A percentile compares a stretch with the other conserved stretches of the same genome.
Conservation (phyloP, 2,329 filamentous ascomycete genomes). For the Penicillium concentricum region DNA sequence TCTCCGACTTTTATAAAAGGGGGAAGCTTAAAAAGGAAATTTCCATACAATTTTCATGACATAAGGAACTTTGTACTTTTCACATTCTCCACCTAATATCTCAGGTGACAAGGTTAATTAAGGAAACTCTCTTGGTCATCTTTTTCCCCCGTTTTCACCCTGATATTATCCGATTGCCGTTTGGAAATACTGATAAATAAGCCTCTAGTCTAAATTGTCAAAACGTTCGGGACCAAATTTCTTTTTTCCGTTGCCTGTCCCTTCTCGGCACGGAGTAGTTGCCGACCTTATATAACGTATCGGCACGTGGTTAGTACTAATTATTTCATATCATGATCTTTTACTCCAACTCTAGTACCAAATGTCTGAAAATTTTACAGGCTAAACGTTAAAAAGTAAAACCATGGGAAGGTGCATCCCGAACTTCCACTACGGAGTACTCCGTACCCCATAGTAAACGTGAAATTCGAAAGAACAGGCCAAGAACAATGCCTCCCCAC, state of each 20-base stretch:
- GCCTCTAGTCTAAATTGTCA: neutral
- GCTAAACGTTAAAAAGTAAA: neutral
- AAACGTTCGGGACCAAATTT: neutral
- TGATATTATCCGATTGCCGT: slow-evolving; percentile 2
- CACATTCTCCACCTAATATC: neutral
- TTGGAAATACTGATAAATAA: neutral
- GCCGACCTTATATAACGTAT: neutral
- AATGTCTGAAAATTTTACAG: neutral
- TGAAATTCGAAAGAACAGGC: neutral
- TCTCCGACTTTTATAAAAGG: neutral
- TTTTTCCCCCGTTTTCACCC: neutral
- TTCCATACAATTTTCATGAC: slow-evolving; percentile 4
- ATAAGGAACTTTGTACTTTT: neutral
- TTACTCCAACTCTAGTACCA: neutral
- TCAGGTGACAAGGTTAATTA: slow-evolving; percentile 4
- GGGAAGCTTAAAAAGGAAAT: slow-evolving; percentile 19
- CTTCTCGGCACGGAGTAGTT: slow-evolving; percentile 2
- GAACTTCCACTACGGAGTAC: neutral
- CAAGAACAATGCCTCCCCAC: slow-evolving; percentile 8
- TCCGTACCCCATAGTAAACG: neutral
- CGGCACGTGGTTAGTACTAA: neutral
- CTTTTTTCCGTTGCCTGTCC: neutral
- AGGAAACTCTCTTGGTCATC: neutral
- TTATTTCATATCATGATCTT: neutral
- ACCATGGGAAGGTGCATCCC: neutral